These are phyloP conservation scores for Pelargonium australe DNA, from an alignment of 441 rosid species.

Conservation along the genomic window DNA sequence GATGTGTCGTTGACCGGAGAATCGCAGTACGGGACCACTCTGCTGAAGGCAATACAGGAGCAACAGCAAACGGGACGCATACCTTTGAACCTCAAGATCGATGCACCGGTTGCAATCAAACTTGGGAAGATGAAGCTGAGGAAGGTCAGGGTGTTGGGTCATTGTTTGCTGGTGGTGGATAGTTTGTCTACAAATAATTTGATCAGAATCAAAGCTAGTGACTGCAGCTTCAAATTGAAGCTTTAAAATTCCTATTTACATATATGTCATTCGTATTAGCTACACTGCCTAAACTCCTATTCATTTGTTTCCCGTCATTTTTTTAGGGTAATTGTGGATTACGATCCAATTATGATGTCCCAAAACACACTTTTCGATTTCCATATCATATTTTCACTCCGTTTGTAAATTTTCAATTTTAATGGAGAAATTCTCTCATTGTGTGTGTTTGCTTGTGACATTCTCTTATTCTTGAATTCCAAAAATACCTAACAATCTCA, in stretches of 20 bases:
- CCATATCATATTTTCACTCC: neutral
- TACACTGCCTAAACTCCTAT: neutral
- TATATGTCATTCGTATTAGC: too few relatives aligned
- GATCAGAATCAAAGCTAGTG: constrained; percentile 47
- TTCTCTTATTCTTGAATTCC: too few relatives aligned
- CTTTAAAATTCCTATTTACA: constrained; percentile 23
- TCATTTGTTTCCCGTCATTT: neutral
- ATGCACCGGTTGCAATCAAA: constrained; percentile 43
- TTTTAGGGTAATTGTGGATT: neutral
- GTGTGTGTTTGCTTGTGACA: too few relatives aligned
- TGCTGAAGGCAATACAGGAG: constrained; percentile 48
- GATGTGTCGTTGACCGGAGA: constrained; percentile 38
- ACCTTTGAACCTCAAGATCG: constrained; percentile 45
- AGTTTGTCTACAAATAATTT: constrained; percentile 40
- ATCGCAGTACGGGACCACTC: constrained; percentile 33
- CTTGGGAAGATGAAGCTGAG: constrained; percentile 45
- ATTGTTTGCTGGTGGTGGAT: constrained; percentile 50
- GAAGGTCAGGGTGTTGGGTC: constrained; percentile 44
- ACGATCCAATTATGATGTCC: too few relatives aligned
- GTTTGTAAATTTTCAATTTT: too few relatives aligned
- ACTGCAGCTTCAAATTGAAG: constrained; percentile 41
- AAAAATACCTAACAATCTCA: too few relatives aligned
- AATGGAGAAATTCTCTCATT: too few relatives aligned
- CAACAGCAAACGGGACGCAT: constrained; percentile 51
- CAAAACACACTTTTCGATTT: neutral